Evolutionary conservation across 2,329 filamentous ascomycete species (phyloP), one percentile per base, ranked within the genome.

Genomic region (Lachnellula hyalina): DNA sequence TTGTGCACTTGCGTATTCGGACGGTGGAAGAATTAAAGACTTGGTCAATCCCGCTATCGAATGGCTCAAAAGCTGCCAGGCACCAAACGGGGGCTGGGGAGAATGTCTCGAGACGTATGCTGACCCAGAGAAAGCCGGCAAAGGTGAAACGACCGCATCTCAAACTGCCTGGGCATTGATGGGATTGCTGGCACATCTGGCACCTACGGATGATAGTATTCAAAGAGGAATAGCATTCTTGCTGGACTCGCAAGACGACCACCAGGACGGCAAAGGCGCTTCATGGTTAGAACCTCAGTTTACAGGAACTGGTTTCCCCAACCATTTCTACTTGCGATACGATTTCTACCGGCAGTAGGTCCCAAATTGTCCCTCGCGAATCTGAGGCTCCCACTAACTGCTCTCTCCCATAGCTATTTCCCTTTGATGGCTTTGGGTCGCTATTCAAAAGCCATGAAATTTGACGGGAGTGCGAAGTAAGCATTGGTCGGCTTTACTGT

Each of bases 121-220:
- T 5, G 25, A 25, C 49, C 28, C 34, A 56, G 44, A 5, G 17
- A 49, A 12, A 25, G 19, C 38, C 28, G 44, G 45, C n/a, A n/a
- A 15, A 11, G 54, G 49, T 15, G n/a, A 21, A 2, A 25, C 21
- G 12, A 52, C 49, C 1, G 17, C 54, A 11, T 25, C 49, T 14
- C 54, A 56, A 15, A 56, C 54, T 4, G 54, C 54, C 9, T 56
- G 54, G 54, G 54, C 44, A 14, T 17, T 56, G 12, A 44, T 52
- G 44, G 35, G 17, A 5, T 23, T 56, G 14, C 36, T 49, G 3
- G 14, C 49, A 25, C 25, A 41, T 42, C 15, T 21, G 8, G 21
- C 23, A 17, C 49, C 44, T 3, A 36, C 28, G 17, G 54, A 52
- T 25, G 25, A 23, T 19, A 17, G 5, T 25, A 21, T 25, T 25